Percentiles rank a stretch among this genome's conserved stretches.
Conservation (phyloP, 768 basidiomycete genomes). For the Lentinula edodes region DNA sequence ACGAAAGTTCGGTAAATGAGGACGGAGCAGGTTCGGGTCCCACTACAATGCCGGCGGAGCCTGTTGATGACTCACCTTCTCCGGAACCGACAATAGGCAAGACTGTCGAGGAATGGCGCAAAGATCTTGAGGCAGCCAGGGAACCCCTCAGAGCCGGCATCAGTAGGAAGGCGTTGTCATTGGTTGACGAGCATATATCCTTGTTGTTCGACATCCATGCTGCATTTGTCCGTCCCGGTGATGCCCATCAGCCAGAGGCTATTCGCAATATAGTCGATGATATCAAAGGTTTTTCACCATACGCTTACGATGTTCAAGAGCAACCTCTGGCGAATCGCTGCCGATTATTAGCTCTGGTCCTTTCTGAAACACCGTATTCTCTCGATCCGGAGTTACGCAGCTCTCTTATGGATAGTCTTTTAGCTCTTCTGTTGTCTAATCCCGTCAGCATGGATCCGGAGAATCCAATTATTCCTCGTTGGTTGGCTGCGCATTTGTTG, state of each 20-base stretch:
- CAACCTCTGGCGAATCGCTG: conserved; percentile 77
- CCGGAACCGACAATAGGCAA: conserved; percentile 27
- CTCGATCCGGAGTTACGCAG: conserved; percentile 48
- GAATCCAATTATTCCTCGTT: conserved; percentile 64
- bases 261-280: conserved; percentile 74
- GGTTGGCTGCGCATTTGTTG: conserved; percentile 83
- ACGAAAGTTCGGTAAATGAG: conserved; percentile 22
- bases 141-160: conserved; percentile 62
- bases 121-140: conserved; percentile 60
- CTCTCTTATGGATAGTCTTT: conserved; percentile 59
- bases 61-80: conserved; percentile 7
- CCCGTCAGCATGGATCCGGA: conserved; percentile 43
- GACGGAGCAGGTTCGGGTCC: background rate
- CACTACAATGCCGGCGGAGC: conserved; percentile 5
- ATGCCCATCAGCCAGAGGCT: conserved; percentile 56
- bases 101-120: conserved; percentile 56
- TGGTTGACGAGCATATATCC: conserved; percentile 84
- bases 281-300: conserved; percentile 61
- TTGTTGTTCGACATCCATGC: conserved; percentile 85
- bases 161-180: conserved; percentile 60
- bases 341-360: conserved; percentile 78
- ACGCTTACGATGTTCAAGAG: conserved; percentile 65
- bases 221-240: conserved; percentile 67
- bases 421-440: conserved; percentile 61
- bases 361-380: conserved; percentile 67